Evolutionary conservation across 139 green algal genomes (phyloP).

Genomic region (Volvox reticuliferus): DNA sequence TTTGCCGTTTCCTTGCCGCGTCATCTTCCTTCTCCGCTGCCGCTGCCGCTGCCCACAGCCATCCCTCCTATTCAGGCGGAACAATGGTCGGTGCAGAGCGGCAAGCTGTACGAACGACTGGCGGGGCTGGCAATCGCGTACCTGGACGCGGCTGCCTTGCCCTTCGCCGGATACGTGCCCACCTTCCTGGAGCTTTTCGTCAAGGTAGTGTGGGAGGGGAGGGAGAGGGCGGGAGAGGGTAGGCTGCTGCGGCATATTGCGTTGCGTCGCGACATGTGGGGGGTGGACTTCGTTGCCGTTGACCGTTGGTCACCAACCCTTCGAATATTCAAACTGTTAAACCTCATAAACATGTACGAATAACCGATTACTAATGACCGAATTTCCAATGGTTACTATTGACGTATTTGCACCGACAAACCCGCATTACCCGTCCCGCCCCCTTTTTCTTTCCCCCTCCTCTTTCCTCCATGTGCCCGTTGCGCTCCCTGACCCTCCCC

Average conservation of each 20-base stretch:
- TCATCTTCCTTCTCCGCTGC: too few species aligned
- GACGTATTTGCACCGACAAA: too few species aligned
- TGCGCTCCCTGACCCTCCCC: background rate
- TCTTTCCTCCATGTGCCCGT: background rate
- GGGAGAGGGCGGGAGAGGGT: too few species aligned
- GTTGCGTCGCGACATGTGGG: too few species aligned
- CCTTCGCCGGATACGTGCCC: conserved; percentile 72
- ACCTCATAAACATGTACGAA: too few species aligned
- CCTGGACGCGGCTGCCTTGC: conserved; percentile 60
- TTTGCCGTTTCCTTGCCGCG: too few species aligned
- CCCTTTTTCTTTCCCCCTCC: background rate
- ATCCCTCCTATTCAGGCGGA: background rate
- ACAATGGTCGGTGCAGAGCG: conserved; percentile 47
- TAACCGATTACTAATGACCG: too few species aligned
- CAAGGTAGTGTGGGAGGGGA: background rate
- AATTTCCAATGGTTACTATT: too few species aligned
- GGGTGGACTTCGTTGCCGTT: too few species aligned
- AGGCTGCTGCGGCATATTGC: too few species aligned
- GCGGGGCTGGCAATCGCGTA: conserved; percentile 54
- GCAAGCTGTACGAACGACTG: conserved; percentile 60
- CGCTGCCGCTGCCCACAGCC: background rate
- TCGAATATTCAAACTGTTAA: too few species aligned
- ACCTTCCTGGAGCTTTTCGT: conserved; percentile 72
- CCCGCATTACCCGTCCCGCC: background rate
- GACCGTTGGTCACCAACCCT: too few species aligned